Conservation (phyloP, 2,329 filamentous ascomycete genomes). For the Aspergillus sojae region DNA sequence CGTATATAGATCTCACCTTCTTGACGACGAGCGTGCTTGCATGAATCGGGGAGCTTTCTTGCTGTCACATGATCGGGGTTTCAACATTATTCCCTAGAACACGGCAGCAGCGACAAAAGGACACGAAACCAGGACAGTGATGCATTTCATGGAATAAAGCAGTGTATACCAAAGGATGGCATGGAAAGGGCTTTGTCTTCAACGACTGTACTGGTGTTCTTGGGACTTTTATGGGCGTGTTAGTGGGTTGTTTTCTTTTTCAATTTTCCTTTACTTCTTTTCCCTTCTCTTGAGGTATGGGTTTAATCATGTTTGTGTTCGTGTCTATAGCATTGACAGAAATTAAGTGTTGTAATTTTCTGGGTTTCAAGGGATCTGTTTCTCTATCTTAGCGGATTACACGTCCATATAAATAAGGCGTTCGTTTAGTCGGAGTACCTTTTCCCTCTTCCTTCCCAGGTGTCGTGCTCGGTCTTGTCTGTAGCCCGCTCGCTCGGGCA, state of each 20-base stretch:
- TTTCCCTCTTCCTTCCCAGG: too few species aligned
- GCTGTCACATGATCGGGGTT: not conserved
- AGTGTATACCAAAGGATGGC: not conserved
- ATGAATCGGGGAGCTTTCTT: not conserved
- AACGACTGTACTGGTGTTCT: conserved; percentile 9
- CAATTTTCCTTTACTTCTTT: not conserved
- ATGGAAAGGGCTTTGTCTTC: conserved; percentile 6
- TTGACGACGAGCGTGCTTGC: conserved; percentile 2
- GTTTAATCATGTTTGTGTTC: not conserved
- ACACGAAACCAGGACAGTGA: not conserved
- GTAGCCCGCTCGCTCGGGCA: too few species aligned
- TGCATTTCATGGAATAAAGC: not conserved
- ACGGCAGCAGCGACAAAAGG: not conserved
- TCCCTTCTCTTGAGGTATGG: not conserved
- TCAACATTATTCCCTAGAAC: conserved; percentile 2
- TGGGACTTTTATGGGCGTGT: not conserved
- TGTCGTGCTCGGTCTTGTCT: too few species aligned
- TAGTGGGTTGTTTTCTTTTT: not conserved
- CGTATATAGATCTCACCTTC: not conserved
- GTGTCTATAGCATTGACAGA: not conserved
- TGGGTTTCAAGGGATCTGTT: not conserved
- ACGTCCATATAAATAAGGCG: not conserved
- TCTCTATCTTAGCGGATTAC: not conserved
- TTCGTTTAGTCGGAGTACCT: too few species aligned
- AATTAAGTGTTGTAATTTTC: not conserved